These are phyloP conservation scores for Pseudisothecium myosuroides DNA, from an alignment of 225 moss, liverwort and hornwort species.

Conservation along the genomic window DNA sequence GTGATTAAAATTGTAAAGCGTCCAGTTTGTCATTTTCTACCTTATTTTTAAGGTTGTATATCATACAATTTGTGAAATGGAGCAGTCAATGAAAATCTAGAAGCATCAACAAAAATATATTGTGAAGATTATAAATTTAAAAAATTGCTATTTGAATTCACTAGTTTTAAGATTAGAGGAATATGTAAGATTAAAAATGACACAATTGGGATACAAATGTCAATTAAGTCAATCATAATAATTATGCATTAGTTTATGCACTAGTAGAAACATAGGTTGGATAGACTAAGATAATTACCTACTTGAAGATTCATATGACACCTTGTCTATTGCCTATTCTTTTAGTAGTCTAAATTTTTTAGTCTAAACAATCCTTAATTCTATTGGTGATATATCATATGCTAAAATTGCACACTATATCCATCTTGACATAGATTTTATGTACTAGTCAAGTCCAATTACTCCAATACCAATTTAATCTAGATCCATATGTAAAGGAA, in stretches of 20 bases:
- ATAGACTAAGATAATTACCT: not conserved
- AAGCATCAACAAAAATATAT: not conserved
- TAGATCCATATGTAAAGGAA: accelerated
- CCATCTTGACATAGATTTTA: not conserved
- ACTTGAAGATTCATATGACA: accelerated
- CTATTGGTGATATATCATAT: not conserved
- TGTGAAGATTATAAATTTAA: too few relatives aligned
- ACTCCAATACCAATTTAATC: not conserved
- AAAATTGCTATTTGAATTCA: not conserved
- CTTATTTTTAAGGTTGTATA: not conserved
- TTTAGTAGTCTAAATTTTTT: not conserved
- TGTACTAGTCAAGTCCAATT: not conserved
- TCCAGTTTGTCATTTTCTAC: not conserved
- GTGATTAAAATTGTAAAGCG: not conserved
- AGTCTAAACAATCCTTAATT: not conserved
- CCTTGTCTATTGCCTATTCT: not conserved
- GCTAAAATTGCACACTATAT: not conserved
- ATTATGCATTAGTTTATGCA: not conserved
- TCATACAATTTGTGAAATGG: not conserved
- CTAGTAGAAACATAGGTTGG: not conserved
- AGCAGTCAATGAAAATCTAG: accelerated
- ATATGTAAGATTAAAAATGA: not conserved
- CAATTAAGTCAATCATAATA: not conserved
- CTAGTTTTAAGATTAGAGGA: accelerated
- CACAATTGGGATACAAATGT: not conserved